phyloP scores from a whole-genome alignment of 257 asterid species.

The Rubia yunnanensis region DNA sequence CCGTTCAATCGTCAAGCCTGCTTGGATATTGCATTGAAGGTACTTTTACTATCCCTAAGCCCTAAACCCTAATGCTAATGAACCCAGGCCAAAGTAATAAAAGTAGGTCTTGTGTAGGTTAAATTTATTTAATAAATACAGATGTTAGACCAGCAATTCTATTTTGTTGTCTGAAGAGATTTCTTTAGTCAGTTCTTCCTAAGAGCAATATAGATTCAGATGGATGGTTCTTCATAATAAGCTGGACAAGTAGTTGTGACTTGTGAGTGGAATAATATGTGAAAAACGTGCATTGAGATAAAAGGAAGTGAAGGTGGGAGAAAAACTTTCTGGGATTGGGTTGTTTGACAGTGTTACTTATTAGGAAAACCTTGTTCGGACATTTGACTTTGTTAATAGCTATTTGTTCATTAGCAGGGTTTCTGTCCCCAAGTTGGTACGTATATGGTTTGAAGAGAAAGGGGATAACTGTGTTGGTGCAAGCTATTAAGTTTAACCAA shows the following conservation, averaged over 20 bases:
- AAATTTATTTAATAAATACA: neutral
- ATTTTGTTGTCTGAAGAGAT: neutral
- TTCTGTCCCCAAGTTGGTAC: neutral
- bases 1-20: constrained; percentile 82
- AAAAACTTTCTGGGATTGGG: neutral
- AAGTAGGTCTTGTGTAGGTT: neutral
- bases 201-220: neutral
- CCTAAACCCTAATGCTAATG: neutral
- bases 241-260: neutral
- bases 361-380: neutral
- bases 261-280: neutral
- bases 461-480: neutral
- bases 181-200: neutral
- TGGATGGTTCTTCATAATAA: neutral
- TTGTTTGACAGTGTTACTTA: neutral
- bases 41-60: constrained; percentile 20
- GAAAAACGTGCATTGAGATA: neutral
- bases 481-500: neutral
- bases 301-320: neutral
- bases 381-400: neutral
- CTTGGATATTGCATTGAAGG: constrained; percentile 91
- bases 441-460: neutral
- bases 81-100: neutral
- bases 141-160: too few relatives aligned
- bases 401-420: neutral